Conservation (phyloP, 2,329 filamentous ascomycete species). For the Paraphoma sp. region DNA sequence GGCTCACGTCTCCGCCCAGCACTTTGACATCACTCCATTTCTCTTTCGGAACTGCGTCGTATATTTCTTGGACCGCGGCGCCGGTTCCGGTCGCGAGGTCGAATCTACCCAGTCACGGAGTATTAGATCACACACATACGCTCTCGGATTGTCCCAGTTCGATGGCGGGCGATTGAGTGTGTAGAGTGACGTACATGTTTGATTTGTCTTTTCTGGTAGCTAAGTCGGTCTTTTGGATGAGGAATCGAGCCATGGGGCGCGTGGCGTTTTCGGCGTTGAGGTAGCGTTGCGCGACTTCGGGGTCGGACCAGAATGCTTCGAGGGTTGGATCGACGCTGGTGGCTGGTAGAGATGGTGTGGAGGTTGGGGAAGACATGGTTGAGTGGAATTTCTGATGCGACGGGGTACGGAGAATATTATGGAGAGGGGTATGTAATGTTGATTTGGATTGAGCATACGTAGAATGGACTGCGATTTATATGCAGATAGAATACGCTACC, state of each 20-base stretch:
- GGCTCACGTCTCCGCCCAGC: conserved; percentile 29
- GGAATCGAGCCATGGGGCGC: conserved; percentile 14
- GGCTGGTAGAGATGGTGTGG: not conserved
- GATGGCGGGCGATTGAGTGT: too few relatives aligned
- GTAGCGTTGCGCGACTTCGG: conserved; percentile 24
- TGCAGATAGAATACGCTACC: too few relatives aligned
- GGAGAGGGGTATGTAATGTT: too few relatives aligned
- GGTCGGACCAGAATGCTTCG: conserved; percentile 5
- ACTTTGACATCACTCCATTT: conserved; percentile 22
- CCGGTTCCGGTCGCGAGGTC: conserved; percentile 38
- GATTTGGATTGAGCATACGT: too few relatives aligned
- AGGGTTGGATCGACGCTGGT: not conserved
- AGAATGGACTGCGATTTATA: too few relatives aligned
- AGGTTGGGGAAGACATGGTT: not conserved
- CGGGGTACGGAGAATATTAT: too few relatives aligned
- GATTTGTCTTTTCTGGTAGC: not conserved
- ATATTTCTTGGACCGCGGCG: conserved; percentile 25
- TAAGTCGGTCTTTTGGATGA: conserved; percentile 16
- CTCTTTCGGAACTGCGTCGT: conserved; percentile 15
- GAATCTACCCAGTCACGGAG: not conserved
- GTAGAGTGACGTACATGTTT: not conserved
- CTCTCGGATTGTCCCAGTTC: too few relatives aligned
- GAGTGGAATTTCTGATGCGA: not conserved
- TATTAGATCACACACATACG: too few relatives aligned
- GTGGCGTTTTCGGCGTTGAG: conserved; percentile 27